Evolutionary conservation across 164 flowering plant genomes (phyloP).

Genomic region (Magnolia sinica): DNA sequence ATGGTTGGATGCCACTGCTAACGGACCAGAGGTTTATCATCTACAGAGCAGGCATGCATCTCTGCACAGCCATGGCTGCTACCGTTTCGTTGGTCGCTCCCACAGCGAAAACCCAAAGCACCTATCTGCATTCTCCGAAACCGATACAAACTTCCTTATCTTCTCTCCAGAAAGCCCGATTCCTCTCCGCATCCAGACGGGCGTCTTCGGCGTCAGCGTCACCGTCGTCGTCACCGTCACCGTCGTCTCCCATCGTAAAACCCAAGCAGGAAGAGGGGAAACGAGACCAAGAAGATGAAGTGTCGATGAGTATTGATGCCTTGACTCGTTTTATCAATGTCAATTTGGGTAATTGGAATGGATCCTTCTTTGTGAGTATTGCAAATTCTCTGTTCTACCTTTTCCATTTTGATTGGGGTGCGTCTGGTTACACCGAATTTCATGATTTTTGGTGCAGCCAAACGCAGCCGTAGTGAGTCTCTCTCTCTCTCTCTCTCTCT

Average conservation of each 20-base stretch:
- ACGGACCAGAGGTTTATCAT: background rate
- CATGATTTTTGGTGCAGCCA: background rate
- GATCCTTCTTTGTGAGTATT: slow-evolving; percentile 54
- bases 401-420: background rate
- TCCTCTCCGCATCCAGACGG: background rate
- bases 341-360: slow-evolving; percentile 73
- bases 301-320: slow-evolving; percentile 46
- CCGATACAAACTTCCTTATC: background rate
- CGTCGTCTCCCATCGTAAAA: slow-evolving; percentile 14
- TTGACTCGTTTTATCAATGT: slow-evolving; percentile 60
- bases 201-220: background rate
- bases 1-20: background rate
- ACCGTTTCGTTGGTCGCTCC: background rate
- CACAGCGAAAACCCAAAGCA: background rate
- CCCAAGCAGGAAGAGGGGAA: slow-evolving; percentile 12
- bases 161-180: background rate
- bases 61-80: background rate
- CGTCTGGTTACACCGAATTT: background rate
- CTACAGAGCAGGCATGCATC: background rate
- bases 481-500: background rate
- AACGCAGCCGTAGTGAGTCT: background rate
- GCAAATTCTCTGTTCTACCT: background rate
- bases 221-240: slow-evolving; percentile 11
- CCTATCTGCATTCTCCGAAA: background rate
- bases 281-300: slow-evolving; percentile 15